Evolutionary conservation across 1,284 basidiomycete genomes (phyloP).

Genomic region (Ceratobasidium sp.): DNA sequence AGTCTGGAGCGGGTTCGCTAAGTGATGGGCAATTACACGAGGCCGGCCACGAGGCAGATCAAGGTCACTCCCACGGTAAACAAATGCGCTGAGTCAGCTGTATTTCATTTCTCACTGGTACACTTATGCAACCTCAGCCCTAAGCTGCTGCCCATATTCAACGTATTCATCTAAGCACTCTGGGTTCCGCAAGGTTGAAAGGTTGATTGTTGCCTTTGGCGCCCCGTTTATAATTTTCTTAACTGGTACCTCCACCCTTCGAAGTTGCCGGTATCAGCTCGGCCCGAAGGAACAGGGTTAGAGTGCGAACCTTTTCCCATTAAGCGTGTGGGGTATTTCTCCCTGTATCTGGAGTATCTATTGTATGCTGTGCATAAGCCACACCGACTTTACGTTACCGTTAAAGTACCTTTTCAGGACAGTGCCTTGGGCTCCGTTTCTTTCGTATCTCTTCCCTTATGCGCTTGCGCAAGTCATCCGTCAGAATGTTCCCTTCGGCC

Average conservation of each 20-base stretch:
- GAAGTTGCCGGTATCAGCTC: conserved; percentile 1
- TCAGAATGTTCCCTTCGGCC: conserved; percentile 59
- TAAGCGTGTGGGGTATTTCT: conserved; percentile 85
- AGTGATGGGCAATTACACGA: conserved; percentile 32
- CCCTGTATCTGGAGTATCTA: conserved; percentile 35
- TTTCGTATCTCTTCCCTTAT: conserved; percentile 70
- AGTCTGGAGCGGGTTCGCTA: conserved; percentile 6
- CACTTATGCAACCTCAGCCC: conserved; percentile 52
- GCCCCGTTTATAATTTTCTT: conserved; percentile 91
- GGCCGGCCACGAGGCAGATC: conserved; percentile 30
- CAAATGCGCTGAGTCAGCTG: background rate
- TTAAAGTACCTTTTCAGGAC: conserved; percentile 65
- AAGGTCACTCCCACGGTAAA: conserved; percentile 20
- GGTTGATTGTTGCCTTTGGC: conserved; percentile 71
- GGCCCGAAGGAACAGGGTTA: background rate
- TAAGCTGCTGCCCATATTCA: conserved; percentile 61
- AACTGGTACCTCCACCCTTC: conserved; percentile 75
- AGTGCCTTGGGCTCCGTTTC: conserved; percentile 75
- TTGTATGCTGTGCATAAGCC: background rate
- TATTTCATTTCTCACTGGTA: conserved; percentile 23
- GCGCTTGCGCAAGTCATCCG: conserved; percentile 61
- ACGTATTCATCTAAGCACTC: conserved; percentile 73
- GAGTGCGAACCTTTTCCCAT: conserved; percentile 66
- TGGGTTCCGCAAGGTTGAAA: conserved; percentile 78
- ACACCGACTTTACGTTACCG: background rate